Conservation (phyloP, 2,329 filamentous ascomycete genomes). For the Trichoderma aggressivum region DNA sequence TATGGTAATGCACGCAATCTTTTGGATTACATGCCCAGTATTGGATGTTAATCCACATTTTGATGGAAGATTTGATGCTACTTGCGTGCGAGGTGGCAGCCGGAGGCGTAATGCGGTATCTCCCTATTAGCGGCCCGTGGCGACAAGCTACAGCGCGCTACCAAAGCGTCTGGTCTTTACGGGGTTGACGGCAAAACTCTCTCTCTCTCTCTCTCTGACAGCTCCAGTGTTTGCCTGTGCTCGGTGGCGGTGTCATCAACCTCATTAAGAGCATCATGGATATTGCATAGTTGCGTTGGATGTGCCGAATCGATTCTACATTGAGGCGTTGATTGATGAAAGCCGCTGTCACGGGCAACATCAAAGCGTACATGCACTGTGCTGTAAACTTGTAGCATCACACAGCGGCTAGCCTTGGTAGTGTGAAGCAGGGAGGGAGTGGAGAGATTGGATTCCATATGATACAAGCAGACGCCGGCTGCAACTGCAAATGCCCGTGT, state of each 20-base stretch:
- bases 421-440: neutral
- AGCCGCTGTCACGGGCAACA: neutral
- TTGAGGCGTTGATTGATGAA: neutral
- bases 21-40: too few species aligned
- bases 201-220: neutral
- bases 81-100: neutral
- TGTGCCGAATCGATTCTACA: neutral
- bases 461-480: neutral
- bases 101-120: neutral
- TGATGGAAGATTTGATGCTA: neutral
- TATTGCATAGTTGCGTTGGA: neutral
- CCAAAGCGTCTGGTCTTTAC: neutral
- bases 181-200: neutral
- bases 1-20: neutral
- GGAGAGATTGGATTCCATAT: neutral
- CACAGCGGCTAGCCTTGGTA: neutral
- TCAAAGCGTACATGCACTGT: neutral
- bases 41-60: too few species aligned
- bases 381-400: neutral
- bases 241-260: neutral
- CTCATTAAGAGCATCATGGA: neutral
- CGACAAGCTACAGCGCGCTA: slow-evolving; percentile 1
- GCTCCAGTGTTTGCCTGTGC: neutral
- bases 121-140: neutral
- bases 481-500: neutral